phyloP scores from a whole-genome alignment of 108 stramenopile genomes.

The Skeletonema grethae region DNA sequence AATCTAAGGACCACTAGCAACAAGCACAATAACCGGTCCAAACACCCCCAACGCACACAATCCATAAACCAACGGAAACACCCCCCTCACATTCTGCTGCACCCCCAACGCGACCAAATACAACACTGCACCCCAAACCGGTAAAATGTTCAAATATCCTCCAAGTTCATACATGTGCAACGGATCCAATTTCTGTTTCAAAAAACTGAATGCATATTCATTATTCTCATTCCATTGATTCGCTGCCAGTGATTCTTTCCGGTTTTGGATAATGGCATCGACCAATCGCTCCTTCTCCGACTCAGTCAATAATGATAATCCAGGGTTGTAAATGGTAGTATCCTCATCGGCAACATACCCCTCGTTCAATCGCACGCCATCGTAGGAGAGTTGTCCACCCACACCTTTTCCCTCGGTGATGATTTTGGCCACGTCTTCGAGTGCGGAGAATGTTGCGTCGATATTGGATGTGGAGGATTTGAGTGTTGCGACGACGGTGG shows the following conservation, averaged over 20 bases:
- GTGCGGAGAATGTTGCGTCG: slow-evolving; percentile 56
- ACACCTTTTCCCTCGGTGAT: slow-evolving; percentile 87
- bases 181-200: slow-evolving; percentile 74
- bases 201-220: slow-evolving; percentile 65
- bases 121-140: slow-evolving; percentile 66
- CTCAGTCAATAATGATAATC: slow-evolving; percentile 70
- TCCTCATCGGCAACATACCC: slow-evolving; percentile 85
- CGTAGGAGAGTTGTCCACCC: slow-evolving; percentile 76
- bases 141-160: slow-evolving; percentile 72
- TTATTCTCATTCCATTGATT: slow-evolving; percentile 71
- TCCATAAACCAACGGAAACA: slow-evolving; percentile 72
- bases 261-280: slow-evolving; percentile 56
- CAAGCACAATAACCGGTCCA: slow-evolving; percentile 57
- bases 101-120: slow-evolving; percentile 77
- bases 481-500: slow-evolving; percentile 47
- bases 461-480: slow-evolving; percentile 53
- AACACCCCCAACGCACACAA: slow-evolving; percentile 67
- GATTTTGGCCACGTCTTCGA: slow-evolving; percentile 76
- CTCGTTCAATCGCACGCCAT: slow-evolving; percentile 73
- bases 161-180: slow-evolving; percentile 71
- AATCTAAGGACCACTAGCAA: slow-evolving; percentile 63
- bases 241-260: slow-evolving; percentile 48
- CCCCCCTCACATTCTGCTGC: slow-evolving; percentile 64
- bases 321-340: slow-evolving; percentile 88
- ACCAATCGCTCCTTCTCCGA: slow-evolving; percentile 77